These are phyloP conservation scores for Eucalyptus cladocalyx DNA, from an alignment of 345 rosid species.

Conservation along the genomic window DNA sequence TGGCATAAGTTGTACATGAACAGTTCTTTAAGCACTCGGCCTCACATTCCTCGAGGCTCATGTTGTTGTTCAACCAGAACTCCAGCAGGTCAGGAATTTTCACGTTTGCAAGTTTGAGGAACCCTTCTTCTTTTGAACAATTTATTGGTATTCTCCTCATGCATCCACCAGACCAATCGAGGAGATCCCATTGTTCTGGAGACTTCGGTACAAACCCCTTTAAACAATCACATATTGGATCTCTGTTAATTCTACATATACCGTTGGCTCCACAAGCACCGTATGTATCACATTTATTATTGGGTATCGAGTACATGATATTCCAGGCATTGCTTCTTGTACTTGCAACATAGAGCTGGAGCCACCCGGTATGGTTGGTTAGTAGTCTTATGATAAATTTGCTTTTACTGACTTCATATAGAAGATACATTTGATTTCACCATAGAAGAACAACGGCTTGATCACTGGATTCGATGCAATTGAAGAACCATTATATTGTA, in stretches of 20 bases:
- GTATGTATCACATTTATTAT: neutral
- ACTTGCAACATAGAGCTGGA: neutral
- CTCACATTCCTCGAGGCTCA: neutral
- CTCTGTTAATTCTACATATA: no score
- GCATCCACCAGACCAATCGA: neutral
- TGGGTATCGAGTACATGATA: neutral
- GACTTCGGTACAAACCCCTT: no score
- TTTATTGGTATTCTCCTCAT: neutral
- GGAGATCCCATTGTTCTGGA: no score
- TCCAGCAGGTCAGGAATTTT: constrained; percentile 3
- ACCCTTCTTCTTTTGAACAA: neutral
- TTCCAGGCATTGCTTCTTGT: neutral
- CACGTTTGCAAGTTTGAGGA: neutral
- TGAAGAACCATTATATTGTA: no score
- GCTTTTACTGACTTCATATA: neutral
- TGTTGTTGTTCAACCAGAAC: constrained; percentile 11
- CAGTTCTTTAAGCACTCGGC: constrained; percentile 5
- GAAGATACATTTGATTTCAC: neutral
- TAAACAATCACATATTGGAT: no score
- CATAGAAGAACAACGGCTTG: neutral
- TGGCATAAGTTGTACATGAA: constrained; percentile 22
- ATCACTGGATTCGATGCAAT: neutral
- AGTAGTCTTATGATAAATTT: neutral
- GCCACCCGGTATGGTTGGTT: neutral
- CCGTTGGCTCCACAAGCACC: neutral